Conservation (phyloP, 2,329 filamentous ascomycete genomes). For the Alternaria tenuissima region DNA sequence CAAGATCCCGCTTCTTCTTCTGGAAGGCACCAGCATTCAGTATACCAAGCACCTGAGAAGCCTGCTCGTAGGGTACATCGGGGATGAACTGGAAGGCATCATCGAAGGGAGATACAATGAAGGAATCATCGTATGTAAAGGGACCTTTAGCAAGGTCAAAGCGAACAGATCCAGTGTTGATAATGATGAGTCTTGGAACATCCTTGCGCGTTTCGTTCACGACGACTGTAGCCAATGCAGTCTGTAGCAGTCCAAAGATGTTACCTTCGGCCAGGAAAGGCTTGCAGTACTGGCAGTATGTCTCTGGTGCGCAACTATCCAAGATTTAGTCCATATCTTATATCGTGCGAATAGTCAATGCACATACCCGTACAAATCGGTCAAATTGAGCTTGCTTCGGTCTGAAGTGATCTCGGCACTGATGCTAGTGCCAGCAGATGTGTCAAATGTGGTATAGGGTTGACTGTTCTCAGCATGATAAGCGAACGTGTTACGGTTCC, state of each 20-base stretch:
- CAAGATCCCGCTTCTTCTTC: conserved; percentile 46
- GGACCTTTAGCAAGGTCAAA: conserved; percentile 70
- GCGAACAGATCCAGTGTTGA: conserved; percentile 68
- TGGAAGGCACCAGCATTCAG: conserved; percentile 57
- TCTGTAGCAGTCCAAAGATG: conserved; percentile 63
- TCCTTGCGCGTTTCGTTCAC: conserved; percentile 61
- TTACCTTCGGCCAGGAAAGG: conserved; percentile 62
- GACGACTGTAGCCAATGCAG: conserved; percentile 61
- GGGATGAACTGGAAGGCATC: conserved; percentile 64
- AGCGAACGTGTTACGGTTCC: conserved; percentile 71
- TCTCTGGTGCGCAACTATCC: conserved; percentile 62
- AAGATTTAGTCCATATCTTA: not conserved
- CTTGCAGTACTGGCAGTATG: conserved; percentile 66
- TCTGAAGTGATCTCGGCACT: conserved; percentile 60
- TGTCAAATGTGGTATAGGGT: conserved; percentile 58
- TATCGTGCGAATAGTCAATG: not conserved
- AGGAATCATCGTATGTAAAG: conserved; percentile 64
- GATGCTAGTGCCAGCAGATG: conserved; percentile 56
- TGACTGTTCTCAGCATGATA: conserved; percentile 67
- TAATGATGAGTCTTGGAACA: conserved; percentile 64
- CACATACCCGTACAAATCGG: conserved; percentile 59
- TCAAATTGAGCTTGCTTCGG: conserved; percentile 64
- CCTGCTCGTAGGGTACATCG: conserved; percentile 60
- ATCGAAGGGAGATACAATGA: conserved; percentile 65
- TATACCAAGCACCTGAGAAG: conserved; percentile 50